These are phyloP conservation scores for Diospyros kaki DNA, from an alignment of 148 eudicot genomes.

Conservation along the genomic window DNA sequence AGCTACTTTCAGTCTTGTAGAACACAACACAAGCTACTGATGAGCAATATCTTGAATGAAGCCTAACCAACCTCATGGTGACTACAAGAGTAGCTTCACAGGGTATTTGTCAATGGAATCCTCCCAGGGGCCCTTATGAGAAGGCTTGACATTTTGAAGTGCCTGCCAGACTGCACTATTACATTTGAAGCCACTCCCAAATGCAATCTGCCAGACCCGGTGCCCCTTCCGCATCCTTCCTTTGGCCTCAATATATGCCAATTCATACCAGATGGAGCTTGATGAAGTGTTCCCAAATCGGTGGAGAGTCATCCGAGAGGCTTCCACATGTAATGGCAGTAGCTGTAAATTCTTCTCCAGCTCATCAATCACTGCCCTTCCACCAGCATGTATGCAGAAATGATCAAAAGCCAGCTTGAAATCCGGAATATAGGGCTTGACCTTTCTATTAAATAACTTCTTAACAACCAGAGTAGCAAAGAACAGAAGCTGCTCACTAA, in stretches of 20 bases:
- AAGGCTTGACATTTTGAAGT: slow-evolving; percentile 28
- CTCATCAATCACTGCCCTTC: slow-evolving; percentile 48
- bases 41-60: background rate
- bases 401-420: slow-evolving; percentile 52
- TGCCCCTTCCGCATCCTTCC: slow-evolving; percentile 34
- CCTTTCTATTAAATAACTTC: slow-evolving; percentile 25
- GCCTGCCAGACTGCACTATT: slow-evolving; percentile 57
- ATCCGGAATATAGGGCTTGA: slow-evolving; percentile 51
- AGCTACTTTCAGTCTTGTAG: too few species aligned
- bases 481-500: slow-evolving; percentile 49
- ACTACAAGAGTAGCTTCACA: slow-evolving; percentile 27
- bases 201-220: slow-evolving; percentile 51
- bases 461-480: slow-evolving; percentile 29
- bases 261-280: slow-evolving; percentile 54
- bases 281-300: slow-evolving; percentile 53
- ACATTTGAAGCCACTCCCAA: slow-evolving; percentile 56
- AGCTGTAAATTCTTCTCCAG: slow-evolving; percentile 48
- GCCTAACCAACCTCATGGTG: background rate
- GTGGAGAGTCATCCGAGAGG: slow-evolving; percentile 52
- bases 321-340: slow-evolving; percentile 33
- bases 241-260: slow-evolving; percentile 46
- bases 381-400: slow-evolving; percentile 57
- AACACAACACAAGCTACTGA: background rate
- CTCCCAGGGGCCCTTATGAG: slow-evolving; percentile 35
- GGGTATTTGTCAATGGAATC: slow-evolving; percentile 49